These are phyloP conservation scores for Chlorella sp. DNA, from an alignment of 139 green algal genomes.

Conservation along the genomic window DNA sequence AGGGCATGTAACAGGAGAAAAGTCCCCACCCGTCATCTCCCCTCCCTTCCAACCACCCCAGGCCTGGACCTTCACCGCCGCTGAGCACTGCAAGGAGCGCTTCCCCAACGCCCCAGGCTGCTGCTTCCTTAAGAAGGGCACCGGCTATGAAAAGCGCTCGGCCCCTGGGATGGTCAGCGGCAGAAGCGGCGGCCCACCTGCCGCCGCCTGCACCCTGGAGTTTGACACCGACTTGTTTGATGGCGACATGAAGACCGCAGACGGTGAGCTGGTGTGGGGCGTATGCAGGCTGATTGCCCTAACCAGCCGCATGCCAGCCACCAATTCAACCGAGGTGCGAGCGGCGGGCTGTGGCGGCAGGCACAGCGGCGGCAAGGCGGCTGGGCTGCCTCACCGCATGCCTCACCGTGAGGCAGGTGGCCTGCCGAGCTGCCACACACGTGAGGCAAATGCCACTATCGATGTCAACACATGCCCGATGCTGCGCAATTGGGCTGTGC, in stretches of 20 bases:
- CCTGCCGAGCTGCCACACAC: no score
- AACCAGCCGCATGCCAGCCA: no score
- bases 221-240: constrained; percentile 5
- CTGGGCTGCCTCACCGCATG: no score
- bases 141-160: neutral
- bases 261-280: neutral
- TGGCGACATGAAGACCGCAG: neutral
- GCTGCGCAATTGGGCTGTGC: neutral
- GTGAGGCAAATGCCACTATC: no score
- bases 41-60: neutral
- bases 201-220: constrained; percentile 1
- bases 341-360: no score
- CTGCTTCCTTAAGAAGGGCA: constrained; percentile 26
- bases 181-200: neutral
- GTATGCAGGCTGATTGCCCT: neutral
- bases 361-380: no score
- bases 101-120: constrained; percentile 2
- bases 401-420: no score
- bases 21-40: neutral
- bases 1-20: no score
- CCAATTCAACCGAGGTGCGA: no score
- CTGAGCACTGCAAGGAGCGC: constrained; percentile 9
- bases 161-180: constrained; percentile 15
- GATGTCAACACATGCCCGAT: no score
- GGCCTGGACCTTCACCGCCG: constrained; percentile 16